These are phyloP conservation scores for Oemleria cerasiformis DNA, from an alignment of 306 rosid genomes.

Conservation along the genomic window DNA sequence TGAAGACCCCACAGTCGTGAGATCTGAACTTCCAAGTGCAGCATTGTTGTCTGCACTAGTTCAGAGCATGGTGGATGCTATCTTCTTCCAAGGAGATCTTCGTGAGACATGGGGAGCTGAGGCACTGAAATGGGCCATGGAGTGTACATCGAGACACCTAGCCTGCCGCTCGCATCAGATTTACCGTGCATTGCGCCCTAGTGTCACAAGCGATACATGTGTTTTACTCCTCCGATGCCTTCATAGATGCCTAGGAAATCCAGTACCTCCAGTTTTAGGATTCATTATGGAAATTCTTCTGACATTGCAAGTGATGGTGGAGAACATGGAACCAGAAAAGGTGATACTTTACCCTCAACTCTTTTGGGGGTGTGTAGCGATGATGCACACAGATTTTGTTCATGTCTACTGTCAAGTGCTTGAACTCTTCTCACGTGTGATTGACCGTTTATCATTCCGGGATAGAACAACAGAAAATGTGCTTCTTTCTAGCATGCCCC, in stretches of 20 bases:
- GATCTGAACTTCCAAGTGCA: conserved; percentile 98
- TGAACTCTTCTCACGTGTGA: conserved; percentile 93
- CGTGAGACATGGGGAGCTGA: conserved; percentile 99
- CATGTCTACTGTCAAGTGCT: conserved; percentile 97
- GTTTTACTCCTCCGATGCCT: conserved; percentile 96
- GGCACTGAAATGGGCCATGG: conserved; percentile 99
- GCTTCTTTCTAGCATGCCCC: conserved; percentile 98
- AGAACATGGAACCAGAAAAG: conserved; percentile 99
- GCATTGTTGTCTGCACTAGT: conserved; percentile 96
- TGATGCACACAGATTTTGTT: conserved; percentile 99
- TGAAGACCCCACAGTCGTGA: conserved; percentile 93
- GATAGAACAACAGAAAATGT: conserved; percentile 97
- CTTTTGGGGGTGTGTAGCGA: conserved; percentile 99
- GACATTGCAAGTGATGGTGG: conserved; percentile 99
- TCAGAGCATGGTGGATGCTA: conserved; percentile 99
- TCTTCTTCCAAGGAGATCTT: conserved; percentile 99
- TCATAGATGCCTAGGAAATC: conserved; percentile 93
- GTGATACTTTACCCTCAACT: conserved; percentile 98
- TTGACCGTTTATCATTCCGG: conserved; percentile 87
- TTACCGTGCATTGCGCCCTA: conserved; percentile 91
- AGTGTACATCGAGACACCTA: conserved; percentile 97
- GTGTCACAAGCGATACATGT: conserved; percentile 94
- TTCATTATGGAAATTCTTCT: conserved; percentile 91
- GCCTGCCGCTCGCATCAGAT: conserved; percentile 99
- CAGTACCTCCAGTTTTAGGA: conserved; percentile 93